A percentile compares a stretch with the other conserved stretches of the same genome.
These are phyloP conservation scores for Rhodotorula mucilaginosa DNA, from an alignment of 1,284 basidiomycete genomes.

Conservation along the genomic window DNA sequence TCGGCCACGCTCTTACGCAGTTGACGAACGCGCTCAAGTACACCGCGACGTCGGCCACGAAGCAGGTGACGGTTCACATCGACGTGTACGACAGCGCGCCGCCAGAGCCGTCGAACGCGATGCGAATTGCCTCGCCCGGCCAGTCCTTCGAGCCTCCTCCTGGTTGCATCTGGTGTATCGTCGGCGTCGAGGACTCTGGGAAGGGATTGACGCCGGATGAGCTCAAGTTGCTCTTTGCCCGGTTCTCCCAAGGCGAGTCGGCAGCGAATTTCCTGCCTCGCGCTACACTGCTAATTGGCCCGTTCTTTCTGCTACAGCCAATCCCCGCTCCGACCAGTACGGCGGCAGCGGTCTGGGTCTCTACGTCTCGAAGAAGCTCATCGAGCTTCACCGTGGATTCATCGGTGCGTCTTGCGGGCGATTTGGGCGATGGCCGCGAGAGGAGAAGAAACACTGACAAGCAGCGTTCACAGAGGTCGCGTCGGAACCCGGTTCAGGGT, in stretches of 20 bases:
- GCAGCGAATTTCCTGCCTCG: no score
- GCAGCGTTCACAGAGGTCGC: constrained; percentile 10
- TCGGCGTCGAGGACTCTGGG: constrained; percentile 29
- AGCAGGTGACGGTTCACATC: constrained; percentile 24
- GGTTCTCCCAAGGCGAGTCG: constrained; percentile 27
- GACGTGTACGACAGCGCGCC: constrained; percentile 22
- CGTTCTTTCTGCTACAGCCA: constrained; percentile 6
- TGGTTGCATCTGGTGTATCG: constrained; percentile 10
- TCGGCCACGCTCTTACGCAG: background rate
- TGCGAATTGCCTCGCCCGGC: background rate
- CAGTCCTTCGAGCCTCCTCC: constrained; percentile 5
- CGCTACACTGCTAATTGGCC: no score
- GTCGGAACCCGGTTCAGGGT: constrained; percentile 29
- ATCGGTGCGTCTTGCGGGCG: constrained; percentile 10
- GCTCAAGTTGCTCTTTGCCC: constrained; percentile 30
- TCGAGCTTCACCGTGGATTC: constrained; percentile 41
- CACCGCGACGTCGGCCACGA: constrained; percentile 16
- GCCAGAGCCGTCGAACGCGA: constrained; percentile 4
- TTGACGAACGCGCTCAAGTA: constrained; percentile 37
- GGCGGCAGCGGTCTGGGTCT: constrained; percentile 39
- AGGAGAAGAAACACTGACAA: no score
- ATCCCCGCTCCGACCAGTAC: constrained; percentile 34
- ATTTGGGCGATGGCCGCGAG: no score
- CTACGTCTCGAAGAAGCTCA: constrained; percentile 39
- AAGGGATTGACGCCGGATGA: constrained; percentile 34